Evolutionary conservation across 140 eudicot species (phyloP), one percentile per base, ranked within the genome.

Genomic region (Ambrosia hybrid): DNA sequence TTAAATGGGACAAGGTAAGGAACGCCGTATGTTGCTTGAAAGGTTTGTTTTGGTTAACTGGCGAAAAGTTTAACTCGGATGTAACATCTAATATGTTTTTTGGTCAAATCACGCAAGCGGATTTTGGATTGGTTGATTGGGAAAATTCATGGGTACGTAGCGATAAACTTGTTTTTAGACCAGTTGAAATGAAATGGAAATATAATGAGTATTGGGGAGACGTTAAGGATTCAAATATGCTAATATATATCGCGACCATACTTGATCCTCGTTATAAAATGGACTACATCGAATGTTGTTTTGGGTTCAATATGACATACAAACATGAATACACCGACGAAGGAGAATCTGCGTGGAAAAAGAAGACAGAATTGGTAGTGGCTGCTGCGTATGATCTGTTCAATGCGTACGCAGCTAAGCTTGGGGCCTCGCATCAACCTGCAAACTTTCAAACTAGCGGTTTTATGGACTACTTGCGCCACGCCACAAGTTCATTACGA

Each of bases 121-220:
- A 51, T 11, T 11, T 12, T 4, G 15, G 14, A 10, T 51, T 51
- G 16, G 17, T 10, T 13, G 14, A 51, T 51, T 51, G 16, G 16
- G 57, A 4, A n/a, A 51, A 3, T 11, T 11, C 16, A 4, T 11
- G 1, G 15, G 14, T 4, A 11, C 6, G 57, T 13, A 11, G 57
- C 1, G 57, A 4, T 10, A 51, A 11, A 13, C 6, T 13, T 51
- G 12, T 51, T 13, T 11, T 2, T 3, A 51, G 5, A 6, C 15
- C 57, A 51, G 6, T 16, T 15, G 52, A 15, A 2, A n/a, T 38
- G 69, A 64, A 64, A 39, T 15, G 51, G 13, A 64, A 41, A 38
- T 36, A n/a, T 15, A 3, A 12, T 9, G 21, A 49, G 17, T 68
- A 51, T n/a, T 49, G 59, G 72, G 72, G 73, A 68, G 59, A 68